Conservation (phyloP, 2,329 filamentous ascomycete species). For the Clarireedia homoeocarpa region DNA sequence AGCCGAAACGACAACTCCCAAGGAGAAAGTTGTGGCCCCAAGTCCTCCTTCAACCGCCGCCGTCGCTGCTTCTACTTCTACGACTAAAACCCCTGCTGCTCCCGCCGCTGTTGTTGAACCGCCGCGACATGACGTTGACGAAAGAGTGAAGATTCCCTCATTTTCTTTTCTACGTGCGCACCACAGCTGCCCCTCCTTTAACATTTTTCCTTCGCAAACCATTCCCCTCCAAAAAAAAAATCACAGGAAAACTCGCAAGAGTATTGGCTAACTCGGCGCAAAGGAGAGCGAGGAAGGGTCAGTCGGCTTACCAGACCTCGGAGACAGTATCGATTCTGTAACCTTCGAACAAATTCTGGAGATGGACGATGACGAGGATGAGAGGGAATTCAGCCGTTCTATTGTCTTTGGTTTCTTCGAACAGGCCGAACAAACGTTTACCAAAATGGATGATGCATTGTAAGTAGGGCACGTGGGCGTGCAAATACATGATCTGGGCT, state of each 20-base stretch:
- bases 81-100: neutral
- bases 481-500: neutral
- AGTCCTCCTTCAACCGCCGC: no score
- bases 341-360: slow-evolving; percentile 96
- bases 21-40: no score
- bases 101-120: neutral
- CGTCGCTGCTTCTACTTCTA: neutral
- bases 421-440: slow-evolving; percentile 81
- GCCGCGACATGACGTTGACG: slow-evolving; percentile 8
- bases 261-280: slow-evolving; percentile 8
- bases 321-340: slow-evolving; percentile 65
- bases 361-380: slow-evolving; percentile 88
- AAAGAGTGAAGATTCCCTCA: slow-evolving; percentile 7
- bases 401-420: slow-evolving; percentile 92
- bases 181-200: no score
- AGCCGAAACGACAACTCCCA: neutral
- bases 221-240: neutral
- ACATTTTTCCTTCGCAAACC: no score
- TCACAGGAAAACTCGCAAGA: neutral
- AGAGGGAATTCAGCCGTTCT: slow-evolving; percentile 78
- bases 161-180: neutral
- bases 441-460: slow-evolving; percentile 75
- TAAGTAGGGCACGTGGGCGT: slow-evolving; percentile 44
- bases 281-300: slow-evolving; percentile 29
- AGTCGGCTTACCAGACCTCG: slow-evolving; percentile 44